Evolutionary conservation across 306 rosid species (phyloP).

Genomic region (Lathyrus aphaca): DNA sequence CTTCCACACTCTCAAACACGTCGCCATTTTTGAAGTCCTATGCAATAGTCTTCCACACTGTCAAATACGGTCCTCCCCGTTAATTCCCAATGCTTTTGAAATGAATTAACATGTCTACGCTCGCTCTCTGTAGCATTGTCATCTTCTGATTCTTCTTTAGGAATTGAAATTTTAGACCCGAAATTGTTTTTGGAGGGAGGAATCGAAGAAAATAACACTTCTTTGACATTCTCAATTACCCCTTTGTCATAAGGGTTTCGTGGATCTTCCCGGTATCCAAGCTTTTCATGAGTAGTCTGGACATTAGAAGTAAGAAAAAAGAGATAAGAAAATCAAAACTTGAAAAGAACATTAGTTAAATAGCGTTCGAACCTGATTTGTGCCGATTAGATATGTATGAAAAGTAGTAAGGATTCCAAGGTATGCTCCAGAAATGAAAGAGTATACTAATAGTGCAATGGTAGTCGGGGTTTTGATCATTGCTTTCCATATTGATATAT

Average conservation of each 20-base stretch:
- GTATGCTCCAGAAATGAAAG: conserved; percentile 58
- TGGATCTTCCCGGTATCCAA: conserved; percentile 62
- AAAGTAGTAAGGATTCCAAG: conserved; percentile 69
- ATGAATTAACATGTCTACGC: conserved; percentile 32
- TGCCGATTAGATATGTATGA: conserved; percentile 76
- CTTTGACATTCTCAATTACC: conserved; percentile 51
- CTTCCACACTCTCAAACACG: no score
- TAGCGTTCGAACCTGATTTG: conserved; percentile 59
- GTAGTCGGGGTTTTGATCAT: conserved; percentile 73
- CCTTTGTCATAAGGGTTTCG: conserved; percentile 64
- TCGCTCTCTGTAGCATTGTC: conserved; percentile 42
- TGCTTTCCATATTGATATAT: conserved; percentile 65
- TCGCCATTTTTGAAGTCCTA: no score
- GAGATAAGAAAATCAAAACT: conserved; percentile 8
- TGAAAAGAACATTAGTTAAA: neutral
- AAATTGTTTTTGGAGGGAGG: conserved; percentile 69
- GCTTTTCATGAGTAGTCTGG: conserved; percentile 80
- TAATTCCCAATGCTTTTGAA: no score
- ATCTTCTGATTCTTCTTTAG: conserved; percentile 41
- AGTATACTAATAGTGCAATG: conserved; percentile 57
- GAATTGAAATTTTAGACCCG: conserved; percentile 60
- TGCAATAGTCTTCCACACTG: no score
- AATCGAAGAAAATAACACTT: conserved; percentile 59
- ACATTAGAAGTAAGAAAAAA: neutral
- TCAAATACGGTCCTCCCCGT: no score